Percentiles rank a stretch among this genome's conserved stretches.
Conservation (phyloP, 345 rosid species). For the Acer yangbiense region DNA sequence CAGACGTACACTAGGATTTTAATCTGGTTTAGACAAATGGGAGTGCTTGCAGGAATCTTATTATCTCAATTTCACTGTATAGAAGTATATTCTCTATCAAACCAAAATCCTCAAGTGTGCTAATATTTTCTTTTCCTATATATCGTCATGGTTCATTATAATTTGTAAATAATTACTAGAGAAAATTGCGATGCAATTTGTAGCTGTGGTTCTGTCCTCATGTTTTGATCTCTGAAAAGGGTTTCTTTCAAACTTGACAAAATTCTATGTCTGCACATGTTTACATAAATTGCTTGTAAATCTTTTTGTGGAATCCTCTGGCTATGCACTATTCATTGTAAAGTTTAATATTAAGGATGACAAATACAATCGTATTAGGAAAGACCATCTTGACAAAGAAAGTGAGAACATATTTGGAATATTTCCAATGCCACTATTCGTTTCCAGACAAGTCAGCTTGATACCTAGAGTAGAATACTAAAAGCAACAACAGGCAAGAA, state of each 20-base stretch:
- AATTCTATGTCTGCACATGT: background rate
- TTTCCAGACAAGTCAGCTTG: background rate
- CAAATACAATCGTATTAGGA: too few species aligned
- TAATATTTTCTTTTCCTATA: background rate
- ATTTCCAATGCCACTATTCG: background rate
- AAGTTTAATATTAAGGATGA: background rate
- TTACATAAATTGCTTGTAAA: background rate
- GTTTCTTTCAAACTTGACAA: background rate
- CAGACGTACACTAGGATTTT: background rate
- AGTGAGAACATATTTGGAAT: background rate
- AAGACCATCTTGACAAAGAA: background rate
- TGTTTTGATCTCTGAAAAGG: background rate
- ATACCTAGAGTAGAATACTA: background rate
- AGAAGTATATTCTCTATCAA: background rate
- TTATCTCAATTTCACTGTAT: background rate
- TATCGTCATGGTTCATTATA: background rate
- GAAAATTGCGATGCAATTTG: background rate
- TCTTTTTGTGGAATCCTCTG: background rate
- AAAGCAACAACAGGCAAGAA: background rate
- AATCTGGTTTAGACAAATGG: background rate
- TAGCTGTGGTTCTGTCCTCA: background rate
- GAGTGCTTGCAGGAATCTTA: constrained; percentile 1
- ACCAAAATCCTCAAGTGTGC: background rate
- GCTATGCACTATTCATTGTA: background rate
- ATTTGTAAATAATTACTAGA: background rate